These are phyloP conservation scores for Glycine latifolia DNA, from an alignment of 306 rosid species.

Conservation along the genomic window DNA sequence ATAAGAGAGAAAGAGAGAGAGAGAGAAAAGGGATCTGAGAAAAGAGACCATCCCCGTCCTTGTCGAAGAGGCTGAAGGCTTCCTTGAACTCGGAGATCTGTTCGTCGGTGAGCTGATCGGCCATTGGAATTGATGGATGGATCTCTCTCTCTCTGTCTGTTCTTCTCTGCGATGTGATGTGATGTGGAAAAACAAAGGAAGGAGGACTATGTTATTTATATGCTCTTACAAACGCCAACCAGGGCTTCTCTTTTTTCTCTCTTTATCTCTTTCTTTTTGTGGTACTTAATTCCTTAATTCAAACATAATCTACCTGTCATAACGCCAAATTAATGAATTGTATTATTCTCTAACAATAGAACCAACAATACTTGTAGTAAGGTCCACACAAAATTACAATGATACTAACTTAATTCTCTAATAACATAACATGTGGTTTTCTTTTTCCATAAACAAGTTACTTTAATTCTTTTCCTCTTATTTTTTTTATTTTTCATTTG, in stretches of 20 bases:
- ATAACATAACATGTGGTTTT: too few species aligned
- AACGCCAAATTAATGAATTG: too few species aligned
- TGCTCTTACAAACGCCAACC: background rate
- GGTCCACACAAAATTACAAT: too few species aligned
- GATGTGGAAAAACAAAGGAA: constrained; percentile 5
- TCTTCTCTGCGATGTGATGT: background rate
- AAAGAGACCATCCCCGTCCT: constrained; percentile 83
- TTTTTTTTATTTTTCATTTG: too few species aligned
- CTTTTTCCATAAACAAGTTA: too few species aligned
- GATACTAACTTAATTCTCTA: too few species aligned
- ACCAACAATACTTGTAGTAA: too few species aligned
- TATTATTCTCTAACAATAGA: too few species aligned
- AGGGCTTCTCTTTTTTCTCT: background rate
- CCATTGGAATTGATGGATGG: constrained; percentile 51
- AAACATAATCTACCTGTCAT: too few species aligned
- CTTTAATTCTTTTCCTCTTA: too few species aligned
- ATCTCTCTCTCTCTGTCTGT: background rate
- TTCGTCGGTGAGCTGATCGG: constrained; percentile 86
- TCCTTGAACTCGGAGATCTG: constrained; percentile 92
- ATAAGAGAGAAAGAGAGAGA: background rate
- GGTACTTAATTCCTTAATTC: background rate
- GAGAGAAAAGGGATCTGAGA: constrained; percentile 44
- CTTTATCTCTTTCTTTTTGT: background rate
- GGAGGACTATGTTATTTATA: constrained; percentile 32
- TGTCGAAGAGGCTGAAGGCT: constrained; percentile 86